These are phyloP conservation scores for Boletus tylopilopsis DNA, from an alignment of 768 basidiomycete species.

Conservation along the genomic window DNA sequence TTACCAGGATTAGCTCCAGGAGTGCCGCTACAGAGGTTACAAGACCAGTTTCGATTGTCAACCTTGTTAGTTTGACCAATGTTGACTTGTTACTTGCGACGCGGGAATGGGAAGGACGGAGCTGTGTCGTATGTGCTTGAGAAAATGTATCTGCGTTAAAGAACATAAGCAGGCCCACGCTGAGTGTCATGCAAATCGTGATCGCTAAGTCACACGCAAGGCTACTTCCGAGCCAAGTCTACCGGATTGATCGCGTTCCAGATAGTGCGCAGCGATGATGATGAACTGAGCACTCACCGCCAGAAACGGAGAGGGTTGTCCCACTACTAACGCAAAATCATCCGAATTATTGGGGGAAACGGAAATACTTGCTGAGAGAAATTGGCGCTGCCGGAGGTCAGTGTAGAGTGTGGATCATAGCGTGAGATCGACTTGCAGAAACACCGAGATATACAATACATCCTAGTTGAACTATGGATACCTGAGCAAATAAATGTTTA, in stretches of 20 bases:
- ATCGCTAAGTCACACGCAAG: conserved; percentile 19
- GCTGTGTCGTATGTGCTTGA: conserved; percentile 2
- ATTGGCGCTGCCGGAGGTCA: too few species aligned
- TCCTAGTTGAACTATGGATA: too few species aligned
- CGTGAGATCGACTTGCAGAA: too few species aligned
- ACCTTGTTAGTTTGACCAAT: conserved; percentile 10
- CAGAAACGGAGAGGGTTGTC: conserved; percentile 4
- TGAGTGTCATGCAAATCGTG: conserved; percentile 15
- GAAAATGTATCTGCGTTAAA: background rate
- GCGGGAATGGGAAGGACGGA: conserved; percentile 9
- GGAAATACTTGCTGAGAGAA: too few species aligned
- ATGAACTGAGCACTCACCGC: conserved; percentile 4
- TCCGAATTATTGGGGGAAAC: too few species aligned
- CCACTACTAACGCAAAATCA: too few species aligned
- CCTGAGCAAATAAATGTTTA: too few species aligned
- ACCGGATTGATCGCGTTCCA: background rate
- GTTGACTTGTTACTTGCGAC: background rate
- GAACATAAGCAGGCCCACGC: conserved; percentile 1
- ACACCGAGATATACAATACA: too few species aligned
- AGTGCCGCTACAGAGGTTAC: conserved; percentile 18
- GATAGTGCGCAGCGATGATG: too few species aligned
- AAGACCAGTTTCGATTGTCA: conserved; percentile 24
- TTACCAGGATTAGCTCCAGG: conserved; percentile 14
- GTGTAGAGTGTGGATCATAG: too few species aligned
- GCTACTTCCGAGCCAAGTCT: conserved; percentile 23